Conservation (phyloP, 2,329 filamentous ascomycete species). For the Aspergillus japonicus region DNA sequence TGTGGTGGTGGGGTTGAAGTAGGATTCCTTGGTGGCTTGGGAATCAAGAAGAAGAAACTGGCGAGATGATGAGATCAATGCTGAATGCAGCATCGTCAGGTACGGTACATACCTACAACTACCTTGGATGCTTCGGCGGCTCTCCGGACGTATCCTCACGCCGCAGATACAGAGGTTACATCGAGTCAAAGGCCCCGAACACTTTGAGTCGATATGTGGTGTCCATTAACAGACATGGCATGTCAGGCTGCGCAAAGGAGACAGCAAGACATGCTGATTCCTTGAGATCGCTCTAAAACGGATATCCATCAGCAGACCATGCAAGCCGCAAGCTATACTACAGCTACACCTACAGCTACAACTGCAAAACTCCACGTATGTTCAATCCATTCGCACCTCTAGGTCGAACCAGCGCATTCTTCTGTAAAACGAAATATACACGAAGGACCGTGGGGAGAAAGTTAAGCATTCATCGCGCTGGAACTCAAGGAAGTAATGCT, state of each 20-base stretch:
- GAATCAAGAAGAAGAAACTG: background rate
- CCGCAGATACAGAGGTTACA: too few relatives aligned
- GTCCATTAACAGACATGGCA: too few relatives aligned
- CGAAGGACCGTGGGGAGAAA: background rate
- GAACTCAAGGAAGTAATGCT: slow-evolving; percentile 23
- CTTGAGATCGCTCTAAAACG: too few relatives aligned
- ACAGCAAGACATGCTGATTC: background rate
- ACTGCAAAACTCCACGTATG: too few relatives aligned
- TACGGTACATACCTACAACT: too few relatives aligned
- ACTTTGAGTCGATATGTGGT: too few relatives aligned
- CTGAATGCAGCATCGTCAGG: too few relatives aligned
- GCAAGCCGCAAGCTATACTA: background rate
- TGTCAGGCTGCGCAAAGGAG: background rate
- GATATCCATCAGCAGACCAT: too few relatives aligned
- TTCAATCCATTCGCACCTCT: background rate
- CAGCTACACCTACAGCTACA: too few relatives aligned
- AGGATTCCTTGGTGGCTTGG: slow-evolving; percentile 4
- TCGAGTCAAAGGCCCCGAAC: background rate
- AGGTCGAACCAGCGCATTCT: background rate
- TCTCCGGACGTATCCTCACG: too few relatives aligned
- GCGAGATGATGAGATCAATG: too few relatives aligned
- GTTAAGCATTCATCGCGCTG: slow-evolving; percentile 24
- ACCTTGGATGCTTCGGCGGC: too few relatives aligned
- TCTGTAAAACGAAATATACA: background rate
- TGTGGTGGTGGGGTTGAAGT: slow-evolving; percentile 44